These are phyloP conservation scores for Microcyclospora tardicrescens DNA, from an alignment of 2,329 filamentous ascomycete species.

Conservation along the genomic window DNA sequence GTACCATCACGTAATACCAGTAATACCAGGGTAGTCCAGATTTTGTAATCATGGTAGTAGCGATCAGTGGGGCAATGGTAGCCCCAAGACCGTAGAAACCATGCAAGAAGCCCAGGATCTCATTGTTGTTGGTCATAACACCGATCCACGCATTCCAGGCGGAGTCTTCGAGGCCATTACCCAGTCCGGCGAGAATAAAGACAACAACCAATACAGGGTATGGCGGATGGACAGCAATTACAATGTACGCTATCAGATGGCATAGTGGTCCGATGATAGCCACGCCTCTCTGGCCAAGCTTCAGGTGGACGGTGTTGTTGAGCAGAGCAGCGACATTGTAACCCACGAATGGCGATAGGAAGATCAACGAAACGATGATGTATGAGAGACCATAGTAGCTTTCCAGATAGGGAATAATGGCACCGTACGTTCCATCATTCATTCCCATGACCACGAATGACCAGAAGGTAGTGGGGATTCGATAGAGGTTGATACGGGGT, in stretches of 20 bases:
- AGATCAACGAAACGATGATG: constrained; percentile 51
- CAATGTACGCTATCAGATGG: constrained; percentile 52
- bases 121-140: constrained; percentile 60
- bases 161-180: constrained; percentile 55
- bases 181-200: constrained; percentile 55
- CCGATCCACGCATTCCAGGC: constrained; percentile 53
- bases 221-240: constrained; percentile 54
- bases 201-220: constrained; percentile 54
- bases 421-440: constrained; percentile 47
- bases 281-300: constrained; percentile 57
- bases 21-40: constrained; percentile 51
- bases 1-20: constrained; percentile 66
- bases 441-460: constrained; percentile 53
- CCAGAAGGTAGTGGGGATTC: constrained; percentile 47
- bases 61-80: constrained; percentile 54
- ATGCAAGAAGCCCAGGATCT: constrained; percentile 61
- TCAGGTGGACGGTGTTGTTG: constrained; percentile 53
- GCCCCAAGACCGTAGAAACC: constrained; percentile 61
- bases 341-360: constrained; percentile 52
- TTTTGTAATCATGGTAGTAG: constrained; percentile 59
- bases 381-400: constrained; percentile 50
- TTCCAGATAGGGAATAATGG: constrained; percentile 44
- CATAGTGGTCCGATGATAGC: constrained; percentile 51
- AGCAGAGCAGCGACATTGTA: constrained; percentile 50
- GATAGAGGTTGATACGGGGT: constrained; percentile 45